Conservation (phyloP, 2,329 filamentous ascomycete genomes). For the Fusarium algeriense region DNA sequence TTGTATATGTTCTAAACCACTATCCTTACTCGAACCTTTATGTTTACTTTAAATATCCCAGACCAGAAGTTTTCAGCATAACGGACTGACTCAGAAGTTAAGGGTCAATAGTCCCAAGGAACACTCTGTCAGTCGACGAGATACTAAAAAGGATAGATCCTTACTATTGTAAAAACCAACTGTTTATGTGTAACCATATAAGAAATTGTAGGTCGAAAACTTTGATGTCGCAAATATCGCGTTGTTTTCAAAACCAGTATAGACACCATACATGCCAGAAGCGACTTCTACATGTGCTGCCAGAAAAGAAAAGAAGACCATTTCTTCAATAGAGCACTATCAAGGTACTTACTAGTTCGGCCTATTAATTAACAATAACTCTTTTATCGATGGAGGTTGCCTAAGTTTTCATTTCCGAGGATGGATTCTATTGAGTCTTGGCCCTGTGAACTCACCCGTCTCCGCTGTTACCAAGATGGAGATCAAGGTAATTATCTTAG, state of each 20-base stretch:
- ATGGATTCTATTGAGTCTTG: not conserved
- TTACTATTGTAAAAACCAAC: not conserved
- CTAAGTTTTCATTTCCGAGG: not conserved
- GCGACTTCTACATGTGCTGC: not conserved
- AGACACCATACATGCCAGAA: no score
- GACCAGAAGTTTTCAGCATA: no score
- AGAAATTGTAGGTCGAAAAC: not conserved
- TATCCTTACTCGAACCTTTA: no score
- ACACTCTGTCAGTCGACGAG: no score
- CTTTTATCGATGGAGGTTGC: constrained; percentile 3
- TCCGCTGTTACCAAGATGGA: not conserved
- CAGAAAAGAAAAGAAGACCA: not conserved
- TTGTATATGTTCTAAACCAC: no score
- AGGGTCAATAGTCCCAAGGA: no score
- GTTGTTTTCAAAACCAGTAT: not conserved
- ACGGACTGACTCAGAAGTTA: no score
- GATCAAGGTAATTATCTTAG: not conserved
- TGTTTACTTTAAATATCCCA: no score
- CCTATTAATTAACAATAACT: not conserved
- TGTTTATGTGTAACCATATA: not conserved
- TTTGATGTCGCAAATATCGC: not conserved
- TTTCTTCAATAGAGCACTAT: no score
- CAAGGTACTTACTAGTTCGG: not conserved
- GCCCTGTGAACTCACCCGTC: not conserved
- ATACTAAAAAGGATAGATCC: not conserved